Evolutionary conservation across 768 basidiomycete genomes (phyloP), one percentile per base, ranked within the genome.

Genomic region (Mycena filopes): DNA sequence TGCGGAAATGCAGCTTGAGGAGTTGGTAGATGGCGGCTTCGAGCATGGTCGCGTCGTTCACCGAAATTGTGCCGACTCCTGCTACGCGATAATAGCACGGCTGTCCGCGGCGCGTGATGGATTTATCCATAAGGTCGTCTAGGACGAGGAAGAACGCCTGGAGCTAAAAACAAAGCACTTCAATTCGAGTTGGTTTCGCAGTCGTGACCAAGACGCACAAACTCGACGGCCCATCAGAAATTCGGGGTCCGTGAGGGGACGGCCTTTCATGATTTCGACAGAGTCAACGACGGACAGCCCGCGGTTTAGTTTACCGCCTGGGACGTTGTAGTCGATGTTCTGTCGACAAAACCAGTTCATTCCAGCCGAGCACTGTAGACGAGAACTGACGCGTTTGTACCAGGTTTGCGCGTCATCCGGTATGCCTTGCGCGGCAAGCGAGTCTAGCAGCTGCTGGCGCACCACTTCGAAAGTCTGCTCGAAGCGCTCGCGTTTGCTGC

Each of bases 141-240:
- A 94, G 85, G 57, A 97, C 95, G 58, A 99, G 88, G 88, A 99
- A 98, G 79, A 90, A 97, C 0, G 96, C 96, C 89, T 99, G 97
- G 3, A 99, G 87, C 94, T 96, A 18, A 57, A 45, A 7, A 50
- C 56, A 21, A 43, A 28, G 11, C 12, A 15, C 18, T 6, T 21
- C 7, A 23, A 28, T 9, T 42, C 18, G 51, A 31, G n/a, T 23
- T 1, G 6, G 4, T 18, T 18, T 47, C 4, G n/a, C 25, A 4
- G 11, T 25, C 25, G 42, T 42, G 21, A 23, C 53, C 40, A 51
- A 21, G n/a, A 85, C 94, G 71, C 65, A 98, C 96, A 63, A 98
- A 84, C 79, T 99, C 97, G 71, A 99, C 89, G 77, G 93, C 91
- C 97, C 97, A 99, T 4, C 96, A 91, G 81, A 81, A 96, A 98